Conservation (phyloP, 306 rosid species). For the Cercis canadensis region DNA sequence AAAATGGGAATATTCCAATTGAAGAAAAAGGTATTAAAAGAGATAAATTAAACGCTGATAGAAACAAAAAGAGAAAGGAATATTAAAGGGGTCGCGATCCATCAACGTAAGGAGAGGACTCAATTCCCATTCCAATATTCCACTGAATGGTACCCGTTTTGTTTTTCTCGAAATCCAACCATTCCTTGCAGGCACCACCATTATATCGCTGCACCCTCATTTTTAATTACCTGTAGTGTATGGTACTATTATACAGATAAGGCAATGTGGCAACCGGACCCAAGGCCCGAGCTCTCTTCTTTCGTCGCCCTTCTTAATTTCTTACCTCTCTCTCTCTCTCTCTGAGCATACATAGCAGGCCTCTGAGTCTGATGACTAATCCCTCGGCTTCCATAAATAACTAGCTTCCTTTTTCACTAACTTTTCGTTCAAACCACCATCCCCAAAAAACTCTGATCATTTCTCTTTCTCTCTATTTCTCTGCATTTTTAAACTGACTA, state of each 20-base stretch:
- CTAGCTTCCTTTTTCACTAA: constrained; percentile 63
- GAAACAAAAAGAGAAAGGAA: constrained; percentile 43
- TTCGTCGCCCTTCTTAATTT: neutral
- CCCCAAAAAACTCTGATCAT: constrained; percentile 51
- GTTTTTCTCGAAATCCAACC: constrained; percentile 70
- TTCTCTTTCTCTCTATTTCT: constrained; percentile 51
- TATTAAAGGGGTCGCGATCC: constrained; percentile 65
- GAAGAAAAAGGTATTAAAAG: constrained; percentile 37
- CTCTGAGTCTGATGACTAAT: constrained; percentile 39
- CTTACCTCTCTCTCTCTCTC: constrained; percentile 23
- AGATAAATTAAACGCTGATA: constrained; percentile 43
- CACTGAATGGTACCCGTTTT: constrained; percentile 56
- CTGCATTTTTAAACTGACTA: constrained; percentile 38
- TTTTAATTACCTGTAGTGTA: constrained; percentile 20
- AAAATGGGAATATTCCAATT: constrained; percentile 66
- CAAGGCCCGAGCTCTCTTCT: constrained; percentile 7
- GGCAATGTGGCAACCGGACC: constrained; percentile 16
- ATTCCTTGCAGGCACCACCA: constrained; percentile 63
- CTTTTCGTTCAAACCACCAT: constrained; percentile 62
- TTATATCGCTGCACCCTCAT: constrained; percentile 39
- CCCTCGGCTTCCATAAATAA: constrained; percentile 61
- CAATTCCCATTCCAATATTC: constrained; percentile 64
- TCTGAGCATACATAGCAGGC: constrained; percentile 41
- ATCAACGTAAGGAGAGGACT: constrained; percentile 47
- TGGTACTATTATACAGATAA: constrained; percentile 30